Evolutionary conservation across 2,329 filamentous ascomycete species (phyloP).

Genomic region (Aureobasidium sp.): DNA sequence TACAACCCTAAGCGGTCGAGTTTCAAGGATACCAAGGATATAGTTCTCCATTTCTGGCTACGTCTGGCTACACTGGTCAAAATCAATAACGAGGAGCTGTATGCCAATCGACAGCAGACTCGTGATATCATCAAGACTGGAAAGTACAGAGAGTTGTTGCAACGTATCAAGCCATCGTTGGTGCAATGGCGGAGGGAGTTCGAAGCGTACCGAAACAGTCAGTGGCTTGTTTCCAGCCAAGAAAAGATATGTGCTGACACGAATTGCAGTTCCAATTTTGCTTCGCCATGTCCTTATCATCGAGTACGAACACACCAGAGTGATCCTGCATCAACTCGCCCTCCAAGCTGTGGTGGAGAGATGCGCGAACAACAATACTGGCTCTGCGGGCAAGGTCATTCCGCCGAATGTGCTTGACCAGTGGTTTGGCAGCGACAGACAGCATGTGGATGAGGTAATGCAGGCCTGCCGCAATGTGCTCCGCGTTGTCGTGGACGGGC

Average conservation of each 20-base stretch:
- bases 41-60: slow-evolving; percentile 76
- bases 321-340: slow-evolving; percentile 90
- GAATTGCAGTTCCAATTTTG: slow-evolving; percentile 41
- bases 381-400: slow-evolving; percentile 36
- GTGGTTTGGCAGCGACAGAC: slow-evolving; percentile 51
- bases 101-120: slow-evolving; percentile 78
- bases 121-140: slow-evolving; percentile 82
- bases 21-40: slow-evolving; percentile 35
- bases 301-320: slow-evolving; percentile 89
- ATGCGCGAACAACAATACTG: slow-evolving; percentile 54
- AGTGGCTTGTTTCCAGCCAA: slow-evolving; percentile 6
- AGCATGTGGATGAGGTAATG: slow-evolving; percentile 62
- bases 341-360: slow-evolving; percentile 91
- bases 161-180: slow-evolving; percentile 72
- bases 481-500: slow-evolving; percentile 65
- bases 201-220: slow-evolving; percentile 56
- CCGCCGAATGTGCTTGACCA: slow-evolving; percentile 37
- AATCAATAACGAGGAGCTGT: slow-evolving; percentile 78
- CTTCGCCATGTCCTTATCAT: slow-evolving; percentile 75
- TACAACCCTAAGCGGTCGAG: slow-evolving; percentile 19
- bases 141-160: slow-evolving; percentile 71
- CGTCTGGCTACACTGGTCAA: slow-evolving; percentile 91
- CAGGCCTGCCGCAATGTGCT: slow-evolving; percentile 71
- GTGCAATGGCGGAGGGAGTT: slow-evolving; percentile 74
- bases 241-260: slow-evolving; percentile 17